Evolutionary conservation across 805 yeast genomes (phyloP).

Genomic region (Kregervanrija delftensis): DNA sequence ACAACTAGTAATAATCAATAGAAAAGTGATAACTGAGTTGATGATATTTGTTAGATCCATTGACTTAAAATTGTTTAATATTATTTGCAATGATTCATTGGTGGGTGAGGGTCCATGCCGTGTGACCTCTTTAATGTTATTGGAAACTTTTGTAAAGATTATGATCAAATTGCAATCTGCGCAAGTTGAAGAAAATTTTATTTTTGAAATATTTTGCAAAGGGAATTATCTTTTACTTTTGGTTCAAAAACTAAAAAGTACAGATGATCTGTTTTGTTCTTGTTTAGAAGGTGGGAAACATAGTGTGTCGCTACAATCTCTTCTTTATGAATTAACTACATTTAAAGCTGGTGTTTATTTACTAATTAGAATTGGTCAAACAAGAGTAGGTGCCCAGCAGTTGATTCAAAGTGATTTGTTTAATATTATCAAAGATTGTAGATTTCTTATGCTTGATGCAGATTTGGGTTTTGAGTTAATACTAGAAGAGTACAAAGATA

Average conservation of each 20-base stretch:
- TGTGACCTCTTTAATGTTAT: conserved; percentile 65
- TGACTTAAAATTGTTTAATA: conserved; percentile 52
- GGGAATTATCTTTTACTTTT: conserved; percentile 61
- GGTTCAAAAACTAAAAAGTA: conserved; percentile 58
- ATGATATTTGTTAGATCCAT: conserved; percentile 50
- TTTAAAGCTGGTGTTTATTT: conserved; percentile 67
- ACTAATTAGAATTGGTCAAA: conserved; percentile 67
- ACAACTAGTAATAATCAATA: conserved; percentile 38
- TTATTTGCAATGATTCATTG: conserved; percentile 71
- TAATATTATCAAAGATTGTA: conserved; percentile 48
- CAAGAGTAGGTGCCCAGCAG: conserved; percentile 70
- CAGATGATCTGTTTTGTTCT: conserved; percentile 52
- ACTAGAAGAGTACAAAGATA: conserved; percentile 13
- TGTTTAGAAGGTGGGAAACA: conserved; percentile 25
- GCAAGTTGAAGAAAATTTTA: conserved; percentile 43
- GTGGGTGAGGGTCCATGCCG: conserved; percentile 72
- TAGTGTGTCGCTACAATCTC: conserved; percentile 40
- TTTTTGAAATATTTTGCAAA: conserved; percentile 53
- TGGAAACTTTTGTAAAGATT: conserved; percentile 41
- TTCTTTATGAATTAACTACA: conserved; percentile 69
- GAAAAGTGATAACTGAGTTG: conserved; percentile 38
- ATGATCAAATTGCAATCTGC: conserved; percentile 49
- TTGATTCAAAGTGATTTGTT: conserved; percentile 70
- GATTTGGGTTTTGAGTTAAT: conserved; percentile 56
- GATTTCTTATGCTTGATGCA: conserved; percentile 62